Evolutionary conservation across 257 asterid species (phyloP).

Genomic region (Jacaranda mimosifolia): DNA sequence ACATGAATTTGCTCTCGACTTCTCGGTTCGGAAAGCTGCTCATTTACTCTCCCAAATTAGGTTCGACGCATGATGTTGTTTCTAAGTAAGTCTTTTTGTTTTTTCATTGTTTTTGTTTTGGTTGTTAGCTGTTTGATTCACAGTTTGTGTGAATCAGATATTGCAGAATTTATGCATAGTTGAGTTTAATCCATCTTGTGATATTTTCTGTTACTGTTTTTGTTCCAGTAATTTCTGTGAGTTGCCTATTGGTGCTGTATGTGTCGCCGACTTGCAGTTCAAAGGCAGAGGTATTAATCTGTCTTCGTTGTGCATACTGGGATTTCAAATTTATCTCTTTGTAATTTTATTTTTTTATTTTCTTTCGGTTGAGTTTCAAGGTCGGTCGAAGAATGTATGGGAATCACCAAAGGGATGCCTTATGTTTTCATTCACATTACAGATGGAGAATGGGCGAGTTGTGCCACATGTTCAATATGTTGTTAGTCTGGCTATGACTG

Average conservation of each 20-base stretch:
- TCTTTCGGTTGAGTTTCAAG: conserved; percentile 47
- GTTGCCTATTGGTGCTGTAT: conserved; percentile 85
- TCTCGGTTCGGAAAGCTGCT: conserved; percentile 72
- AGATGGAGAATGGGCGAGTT: conserved; percentile 93
- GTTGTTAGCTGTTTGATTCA: conserved; percentile 17
- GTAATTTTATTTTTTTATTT: conserved; percentile 13
- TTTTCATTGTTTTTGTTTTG: background rate
- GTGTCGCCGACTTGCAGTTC: conserved; percentile 86
- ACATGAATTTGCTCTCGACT: conserved; percentile 62
- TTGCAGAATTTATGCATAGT: conserved; percentile 1
- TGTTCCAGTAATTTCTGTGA: conserved; percentile 74
- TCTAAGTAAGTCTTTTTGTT: conserved; percentile 55
- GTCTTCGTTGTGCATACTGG: conserved; percentile 15
- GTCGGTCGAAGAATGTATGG: conserved; percentile 88
- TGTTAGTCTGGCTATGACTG: conserved; percentile 85
- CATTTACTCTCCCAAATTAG: conserved; percentile 72
- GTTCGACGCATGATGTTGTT: conserved; percentile 87
- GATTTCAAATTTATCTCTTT: background rate
- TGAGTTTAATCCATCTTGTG: conserved; percentile 9
- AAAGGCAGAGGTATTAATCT: conserved; percentile 85
- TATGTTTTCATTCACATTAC: conserved; percentile 82
- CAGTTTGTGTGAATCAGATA: conserved; percentile 8
- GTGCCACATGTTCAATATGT: conserved; percentile 93
- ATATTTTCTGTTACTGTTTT: conserved; percentile 5
- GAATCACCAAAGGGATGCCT: conserved; percentile 98